phyloP scores from a whole-genome alignment of 352 stramenopile species.

The Globisporangium barbulae region DNA sequence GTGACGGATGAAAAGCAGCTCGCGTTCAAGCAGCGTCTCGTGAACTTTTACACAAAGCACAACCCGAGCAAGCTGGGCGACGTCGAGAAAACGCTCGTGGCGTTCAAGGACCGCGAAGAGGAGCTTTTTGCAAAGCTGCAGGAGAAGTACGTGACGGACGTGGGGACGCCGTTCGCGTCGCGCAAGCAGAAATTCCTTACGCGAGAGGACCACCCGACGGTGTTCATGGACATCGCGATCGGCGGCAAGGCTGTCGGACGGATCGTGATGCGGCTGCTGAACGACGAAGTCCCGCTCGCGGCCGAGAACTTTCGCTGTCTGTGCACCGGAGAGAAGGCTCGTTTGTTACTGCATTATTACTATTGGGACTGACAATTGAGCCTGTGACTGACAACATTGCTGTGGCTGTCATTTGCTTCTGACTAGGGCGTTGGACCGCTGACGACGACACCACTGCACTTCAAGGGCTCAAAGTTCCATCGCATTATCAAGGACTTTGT shows the following conservation, averaged over 20 bases:
- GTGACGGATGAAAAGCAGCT: constrained; percentile 4
- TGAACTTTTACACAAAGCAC: constrained; percentile 66
- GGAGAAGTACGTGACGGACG: constrained; percentile 48
- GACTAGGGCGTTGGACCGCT: constrained; percentile 21
- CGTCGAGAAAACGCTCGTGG: constrained; percentile 53
- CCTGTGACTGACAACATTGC: neutral
- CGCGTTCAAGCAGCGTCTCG: constrained; percentile 36
- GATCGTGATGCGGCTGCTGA: constrained; percentile 95
- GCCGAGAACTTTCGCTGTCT: constrained; percentile 94
- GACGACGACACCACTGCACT: constrained; percentile 49
- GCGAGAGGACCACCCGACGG: constrained; percentile 70
- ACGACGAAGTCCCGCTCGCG: constrained; percentile 91
- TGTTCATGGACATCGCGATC: constrained; percentile 96
- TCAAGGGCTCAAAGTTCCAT: constrained; percentile 89
- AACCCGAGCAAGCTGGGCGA: constrained; percentile 53
- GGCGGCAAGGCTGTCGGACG: constrained; percentile 73
- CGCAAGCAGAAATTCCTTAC: constrained; percentile 54
- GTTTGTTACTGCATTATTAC: neutral
- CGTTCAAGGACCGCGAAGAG: constrained; percentile 56
- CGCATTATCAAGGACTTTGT: constrained; percentile 93
- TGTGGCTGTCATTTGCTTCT: neutral
- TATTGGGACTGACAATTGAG: constrained; percentile 20
- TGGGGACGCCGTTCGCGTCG: constrained; percentile 27
- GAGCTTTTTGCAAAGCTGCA: constrained; percentile 68
- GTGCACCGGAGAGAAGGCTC: constrained; percentile 78